phyloP scores from a whole-genome alignment of 306 rosid genomes.

The Cotoneaster glaucophyllus region DNA sequence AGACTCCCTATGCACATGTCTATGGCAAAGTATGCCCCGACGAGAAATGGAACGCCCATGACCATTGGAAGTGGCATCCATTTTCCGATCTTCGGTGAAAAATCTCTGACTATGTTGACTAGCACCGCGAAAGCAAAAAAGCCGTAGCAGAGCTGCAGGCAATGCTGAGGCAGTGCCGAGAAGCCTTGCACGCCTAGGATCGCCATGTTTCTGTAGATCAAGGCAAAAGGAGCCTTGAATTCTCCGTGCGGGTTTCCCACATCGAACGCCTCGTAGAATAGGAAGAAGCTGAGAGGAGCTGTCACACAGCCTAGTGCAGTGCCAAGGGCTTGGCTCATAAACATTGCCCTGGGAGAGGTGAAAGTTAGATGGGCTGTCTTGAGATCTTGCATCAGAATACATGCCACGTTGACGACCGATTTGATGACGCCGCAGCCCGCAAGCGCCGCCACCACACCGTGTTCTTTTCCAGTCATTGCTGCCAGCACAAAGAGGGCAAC shows the following conservation, averaged over 20 bases:
- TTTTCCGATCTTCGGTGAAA: slow-evolving; percentile 61
- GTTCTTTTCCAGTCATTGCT: slow-evolving; percentile 37
- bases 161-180: slow-evolving; percentile 75
- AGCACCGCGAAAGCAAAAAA: slow-evolving; percentile 38
- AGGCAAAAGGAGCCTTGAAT: slow-evolving; percentile 88
- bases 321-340: slow-evolving; percentile 67
- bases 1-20: slow-evolving; percentile 72
- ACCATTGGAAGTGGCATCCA: slow-evolving; percentile 95
- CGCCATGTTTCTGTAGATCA: slow-evolving; percentile 58
- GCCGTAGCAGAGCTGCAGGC: slow-evolving; percentile 62
- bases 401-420: slow-evolving; percentile 68
- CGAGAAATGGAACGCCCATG: slow-evolving; percentile 87
- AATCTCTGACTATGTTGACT: slow-evolving; percentile 37
- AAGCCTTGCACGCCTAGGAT: slow-evolving; percentile 50
- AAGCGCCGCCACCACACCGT: slow-evolving; percentile 48
- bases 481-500: slow-evolving; percentile 76
- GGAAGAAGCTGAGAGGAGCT: slow-evolving; percentile 78
- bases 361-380: slow-evolving; percentile 75
- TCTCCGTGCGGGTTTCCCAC: slow-evolving; percentile 73
- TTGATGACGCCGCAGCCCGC: slow-evolving; percentile 77
- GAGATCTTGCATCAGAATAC: slow-evolving; percentile 89
- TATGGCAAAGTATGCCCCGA: slow-evolving; percentile 83
- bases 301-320: slow-evolving; percentile 61
- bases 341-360: slow-evolving; percentile 93
- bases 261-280: slow-evolving; percentile 64